phyloP scores from a whole-genome alignment of 306 rosid species.

The Trifolium repens region DNA sequence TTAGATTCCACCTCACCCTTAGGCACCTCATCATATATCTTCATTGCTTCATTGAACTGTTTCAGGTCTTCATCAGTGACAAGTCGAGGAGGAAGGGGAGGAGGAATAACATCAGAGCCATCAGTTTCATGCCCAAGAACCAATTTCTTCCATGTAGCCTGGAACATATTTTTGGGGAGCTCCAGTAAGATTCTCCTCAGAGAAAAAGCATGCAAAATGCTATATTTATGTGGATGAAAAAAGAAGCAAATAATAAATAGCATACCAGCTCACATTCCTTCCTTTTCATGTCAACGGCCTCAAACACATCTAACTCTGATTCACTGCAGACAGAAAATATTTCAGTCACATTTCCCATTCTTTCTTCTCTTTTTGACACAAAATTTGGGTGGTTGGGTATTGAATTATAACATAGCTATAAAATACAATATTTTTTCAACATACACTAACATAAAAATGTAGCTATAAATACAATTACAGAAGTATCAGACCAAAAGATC shows the following conservation, averaged over 20 bases:
- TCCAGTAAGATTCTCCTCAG: conserved; percentile 16
- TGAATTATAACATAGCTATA: background rate
- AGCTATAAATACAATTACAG: conserved; percentile 27
- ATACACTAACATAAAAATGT: conserved; percentile 11
- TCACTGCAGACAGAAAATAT: conserved; percentile 65
- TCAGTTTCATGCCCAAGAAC: conserved; percentile 53
- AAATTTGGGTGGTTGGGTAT: conserved; percentile 6
- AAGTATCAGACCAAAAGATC: conserved; percentile 19
- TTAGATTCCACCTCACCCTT: conserved; percentile 58
- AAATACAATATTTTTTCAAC: background rate
- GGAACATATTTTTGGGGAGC: conserved; percentile 41
- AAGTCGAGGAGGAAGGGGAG: conserved; percentile 81
- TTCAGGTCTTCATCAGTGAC: conserved; percentile 89
- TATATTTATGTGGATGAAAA: conserved; percentile 30
- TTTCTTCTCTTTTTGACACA: conserved; percentile 15
- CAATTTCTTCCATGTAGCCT: conserved; percentile 86
- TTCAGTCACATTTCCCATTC: conserved; percentile 9
- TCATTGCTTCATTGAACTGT: conserved; percentile 86
- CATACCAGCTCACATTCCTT: conserved; percentile 80
- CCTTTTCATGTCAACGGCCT: conserved; percentile 84
- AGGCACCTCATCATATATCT: conserved; percentile 79
- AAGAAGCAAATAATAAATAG: conserved; percentile 35
- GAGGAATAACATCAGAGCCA: conserved; percentile 59
- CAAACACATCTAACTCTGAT: conserved; percentile 91
- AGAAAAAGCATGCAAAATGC: conserved; percentile 26